These are phyloP conservation scores for Xerocomus potaroensis DNA, from an alignment of 768 basidiomycete species.

Conservation along the genomic window DNA sequence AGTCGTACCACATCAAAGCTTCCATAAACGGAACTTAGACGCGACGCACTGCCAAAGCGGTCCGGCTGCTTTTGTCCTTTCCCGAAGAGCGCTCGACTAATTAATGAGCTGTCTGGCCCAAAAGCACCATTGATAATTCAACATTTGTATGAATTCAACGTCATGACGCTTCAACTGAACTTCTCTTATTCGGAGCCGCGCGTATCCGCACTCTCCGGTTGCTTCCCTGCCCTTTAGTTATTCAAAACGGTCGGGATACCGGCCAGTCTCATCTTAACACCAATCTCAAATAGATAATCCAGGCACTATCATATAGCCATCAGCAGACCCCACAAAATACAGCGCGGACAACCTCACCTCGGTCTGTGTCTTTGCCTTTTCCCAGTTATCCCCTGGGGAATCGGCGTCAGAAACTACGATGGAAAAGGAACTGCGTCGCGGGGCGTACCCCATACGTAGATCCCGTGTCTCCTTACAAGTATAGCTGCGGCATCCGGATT, in stretches of 20 bases:
- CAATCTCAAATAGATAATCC: constrained; percentile 88
- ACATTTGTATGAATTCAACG: constrained; percentile 1
- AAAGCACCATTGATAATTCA: background rate
- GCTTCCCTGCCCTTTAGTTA: constrained; percentile 4
- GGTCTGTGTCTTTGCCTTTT: constrained; percentile 85
- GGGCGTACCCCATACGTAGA: constrained; percentile 78
- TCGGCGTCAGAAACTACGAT: constrained; percentile 7
- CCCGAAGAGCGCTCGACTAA: constrained; percentile 1
- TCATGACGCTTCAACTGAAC: background rate
- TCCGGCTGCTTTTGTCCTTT: too few relatives aligned
- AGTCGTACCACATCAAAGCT: constrained; percentile 21
- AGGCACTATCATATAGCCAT: constrained; percentile 52
- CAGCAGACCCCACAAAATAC: background rate
- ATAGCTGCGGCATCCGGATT: constrained; percentile 77
- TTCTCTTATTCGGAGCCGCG: background rate
- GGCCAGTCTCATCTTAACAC: constrained; percentile 73
- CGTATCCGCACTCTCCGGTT: background rate
- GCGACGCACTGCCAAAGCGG: background rate
- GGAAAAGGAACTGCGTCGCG: background rate
- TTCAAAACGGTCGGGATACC: constrained; percentile 48
- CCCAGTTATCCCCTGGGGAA: constrained; percentile 62
- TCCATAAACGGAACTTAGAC: constrained; percentile 5
- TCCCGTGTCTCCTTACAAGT: constrained; percentile 73
- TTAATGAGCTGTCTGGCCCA: constrained; percentile 1
- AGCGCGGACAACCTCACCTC: constrained; percentile 46